These are phyloP conservation scores for Obelidium mucronatum DNA, from an alignment of 192 early-diverging fungal genomes.

Conservation along the genomic window DNA sequence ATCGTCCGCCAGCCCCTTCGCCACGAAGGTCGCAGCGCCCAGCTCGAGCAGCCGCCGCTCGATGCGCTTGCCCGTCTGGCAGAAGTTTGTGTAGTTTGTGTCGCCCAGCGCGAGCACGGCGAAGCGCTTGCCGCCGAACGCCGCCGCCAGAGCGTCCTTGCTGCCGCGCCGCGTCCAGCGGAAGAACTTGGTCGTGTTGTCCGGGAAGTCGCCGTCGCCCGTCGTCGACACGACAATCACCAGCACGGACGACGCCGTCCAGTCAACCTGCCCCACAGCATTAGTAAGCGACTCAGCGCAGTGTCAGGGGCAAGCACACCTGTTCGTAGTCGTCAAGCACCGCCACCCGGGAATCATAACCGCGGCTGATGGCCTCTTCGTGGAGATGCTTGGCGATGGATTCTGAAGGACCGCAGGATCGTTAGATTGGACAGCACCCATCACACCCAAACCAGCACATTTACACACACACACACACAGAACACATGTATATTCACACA, in stretches of 20 bases:
- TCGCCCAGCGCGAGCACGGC: slow-evolving; percentile 79
- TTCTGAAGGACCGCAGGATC: too few species aligned
- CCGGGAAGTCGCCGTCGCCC: slow-evolving; percentile 95
- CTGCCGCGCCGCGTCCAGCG: slow-evolving; percentile 72
- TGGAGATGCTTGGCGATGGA: slow-evolving; percentile 87
- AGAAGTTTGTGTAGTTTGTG: slow-evolving; percentile 95
- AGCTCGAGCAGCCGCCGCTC: slow-evolving; percentile 79
- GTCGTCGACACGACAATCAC: slow-evolving; percentile 92
- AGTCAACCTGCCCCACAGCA: slow-evolving; percentile 45
- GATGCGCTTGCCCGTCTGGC: slow-evolving; percentile 81
- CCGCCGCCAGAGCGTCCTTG: slow-evolving; percentile 46
- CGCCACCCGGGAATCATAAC: slow-evolving; percentile 63
- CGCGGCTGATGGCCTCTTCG: slow-evolving; percentile 75
- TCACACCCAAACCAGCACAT: neutral
- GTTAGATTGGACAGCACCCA: neutral
- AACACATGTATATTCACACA: neutral
- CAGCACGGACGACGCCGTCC: slow-evolving; percentile 59
- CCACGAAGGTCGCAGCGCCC: slow-evolving; percentile 77
- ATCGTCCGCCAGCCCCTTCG: slow-evolving; percentile 89
- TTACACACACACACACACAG: too few species aligned
- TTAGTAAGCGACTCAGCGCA: neutral
- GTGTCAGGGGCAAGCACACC: too few species aligned
- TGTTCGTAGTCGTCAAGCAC: slow-evolving; percentile 81
- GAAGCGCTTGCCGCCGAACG: slow-evolving; percentile 70
- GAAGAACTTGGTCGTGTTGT: slow-evolving; percentile 93